These are phyloP conservation scores for Odontarrhena argentea DNA, from an alignment of 345 rosid genomes.

Conservation along the genomic window DNA sequence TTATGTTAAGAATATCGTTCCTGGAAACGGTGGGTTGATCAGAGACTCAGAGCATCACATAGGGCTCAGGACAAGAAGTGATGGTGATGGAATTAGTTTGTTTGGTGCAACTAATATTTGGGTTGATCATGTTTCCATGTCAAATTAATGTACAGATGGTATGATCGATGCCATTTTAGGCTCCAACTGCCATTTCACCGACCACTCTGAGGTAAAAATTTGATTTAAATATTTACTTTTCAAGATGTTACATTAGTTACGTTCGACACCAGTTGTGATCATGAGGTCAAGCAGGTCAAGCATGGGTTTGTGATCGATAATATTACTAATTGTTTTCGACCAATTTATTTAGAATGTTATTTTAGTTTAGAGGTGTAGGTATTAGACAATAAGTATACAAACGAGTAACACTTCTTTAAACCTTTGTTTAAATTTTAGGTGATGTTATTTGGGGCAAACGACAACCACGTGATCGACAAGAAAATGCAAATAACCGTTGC, in stretches of 20 bases:
- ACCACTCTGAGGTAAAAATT: slow-evolving; percentile 55
- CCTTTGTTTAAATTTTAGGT: slow-evolving; percentile 43
- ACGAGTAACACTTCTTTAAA: not conserved
- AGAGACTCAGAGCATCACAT: slow-evolving; percentile 66
- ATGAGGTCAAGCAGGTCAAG: too few relatives aligned
- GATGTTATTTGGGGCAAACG: slow-evolving; percentile 68
- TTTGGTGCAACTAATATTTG: slow-evolving; percentile 63
- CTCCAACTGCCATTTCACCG: slow-evolving; percentile 67
- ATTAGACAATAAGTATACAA: not conserved
- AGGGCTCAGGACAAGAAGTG: slow-evolving; percentile 54
- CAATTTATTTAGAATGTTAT: too few relatives aligned
- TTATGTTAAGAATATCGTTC: slow-evolving; percentile 53
- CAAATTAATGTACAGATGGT: slow-evolving; percentile 55
- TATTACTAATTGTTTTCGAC: too few relatives aligned
- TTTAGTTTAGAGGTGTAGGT: too few relatives aligned
- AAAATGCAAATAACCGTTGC: slow-evolving; percentile 76
- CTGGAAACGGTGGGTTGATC: slow-evolving; percentile 55
- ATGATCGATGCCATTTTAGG: slow-evolving; percentile 59
- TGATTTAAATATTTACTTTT: too few relatives aligned
- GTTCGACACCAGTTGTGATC: too few relatives aligned
- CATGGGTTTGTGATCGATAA: too few relatives aligned
- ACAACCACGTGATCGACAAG: slow-evolving; percentile 40
- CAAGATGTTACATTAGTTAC: too few relatives aligned
- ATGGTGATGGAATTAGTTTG: slow-evolving; percentile 69
- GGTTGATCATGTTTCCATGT: slow-evolving; percentile 76